Evolutionary conservation across 2,329 filamentous ascomycete species (phyloP).

Genomic region (Colletotrichum tanaceti): DNA sequence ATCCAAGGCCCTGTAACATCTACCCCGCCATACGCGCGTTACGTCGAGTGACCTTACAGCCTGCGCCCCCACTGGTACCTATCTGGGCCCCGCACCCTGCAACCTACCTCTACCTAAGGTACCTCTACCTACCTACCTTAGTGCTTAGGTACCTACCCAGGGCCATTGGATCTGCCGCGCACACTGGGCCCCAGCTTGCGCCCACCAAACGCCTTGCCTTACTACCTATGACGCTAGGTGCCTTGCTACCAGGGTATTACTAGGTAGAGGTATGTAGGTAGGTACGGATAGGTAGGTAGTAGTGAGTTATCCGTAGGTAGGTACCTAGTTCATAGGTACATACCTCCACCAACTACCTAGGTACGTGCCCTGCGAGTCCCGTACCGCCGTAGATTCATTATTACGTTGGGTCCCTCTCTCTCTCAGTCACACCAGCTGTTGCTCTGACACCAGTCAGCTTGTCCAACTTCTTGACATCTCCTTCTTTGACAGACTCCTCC

Average conservation of each 20-base stretch:
- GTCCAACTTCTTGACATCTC: constrained; percentile 17
- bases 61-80: constrained; percentile 30
- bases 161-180: constrained; percentile 36
- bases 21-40: constrained; percentile 40
- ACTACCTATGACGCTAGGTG: not conserved
- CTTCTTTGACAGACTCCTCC: constrained; percentile 11
- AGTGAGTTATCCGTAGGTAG: no score
- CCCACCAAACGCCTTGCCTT: not conserved
- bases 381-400: constrained; percentile 36
- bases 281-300: no score
- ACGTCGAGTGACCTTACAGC: constrained; percentile 30
- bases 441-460: constrained; percentile 39
- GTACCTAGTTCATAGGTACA: no score
- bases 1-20: constrained; percentile 18
- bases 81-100: constrained; percentile 29
- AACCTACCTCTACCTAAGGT: no score
- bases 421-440: constrained; percentile 19
- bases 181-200: constrained; percentile 22
- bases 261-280: not conserved
- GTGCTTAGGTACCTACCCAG: no score
- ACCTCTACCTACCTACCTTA: no score
- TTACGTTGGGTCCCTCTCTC: constrained; percentile 31
- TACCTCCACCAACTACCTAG: not conserved
- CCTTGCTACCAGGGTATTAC: not conserved
- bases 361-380: not conserved